Conservation (phyloP, 140 eudicot genomes). For the Anethum foeniculum region DNA sequence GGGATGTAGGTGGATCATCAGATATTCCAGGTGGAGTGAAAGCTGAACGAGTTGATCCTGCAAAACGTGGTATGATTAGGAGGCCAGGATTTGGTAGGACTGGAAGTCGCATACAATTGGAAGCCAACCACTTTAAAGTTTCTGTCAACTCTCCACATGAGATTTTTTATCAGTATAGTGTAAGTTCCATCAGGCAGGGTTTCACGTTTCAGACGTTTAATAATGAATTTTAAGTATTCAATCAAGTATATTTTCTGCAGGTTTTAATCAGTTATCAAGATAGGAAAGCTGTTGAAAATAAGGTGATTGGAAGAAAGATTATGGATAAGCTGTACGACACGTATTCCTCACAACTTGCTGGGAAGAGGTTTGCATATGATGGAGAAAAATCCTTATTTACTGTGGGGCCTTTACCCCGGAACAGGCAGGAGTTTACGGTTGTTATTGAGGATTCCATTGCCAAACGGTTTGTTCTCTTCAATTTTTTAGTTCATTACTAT, state of each 20-base stretch:
- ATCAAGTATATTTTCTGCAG: conserved; percentile 26
- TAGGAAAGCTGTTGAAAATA: conserved; percentile 37
- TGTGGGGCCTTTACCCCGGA: conserved; percentile 62
- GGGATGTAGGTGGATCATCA: conserved; percentile 7
- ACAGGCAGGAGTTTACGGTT: conserved; percentile 57
- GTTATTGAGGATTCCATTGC: conserved; percentile 63
- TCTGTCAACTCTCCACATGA: conserved; percentile 15
- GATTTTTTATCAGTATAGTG: conserved; percentile 69
- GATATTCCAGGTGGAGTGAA: conserved; percentile 22
- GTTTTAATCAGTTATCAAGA: conserved; percentile 64
- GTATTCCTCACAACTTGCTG: conserved; percentile 61
- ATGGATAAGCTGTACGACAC: conserved; percentile 50
- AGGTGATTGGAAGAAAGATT: conserved; percentile 56
- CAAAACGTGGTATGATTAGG: conserved; percentile 36
- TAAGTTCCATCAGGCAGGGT: conserved; percentile 22
- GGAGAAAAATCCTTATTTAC: conserved; percentile 74
- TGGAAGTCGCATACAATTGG: conserved; percentile 43
- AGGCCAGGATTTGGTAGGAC: conserved; percentile 70
- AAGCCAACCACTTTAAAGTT: background rate
- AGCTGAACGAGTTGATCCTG: conserved; percentile 28
- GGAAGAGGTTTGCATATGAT: conserved; percentile 71
- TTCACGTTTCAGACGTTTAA: background rate
- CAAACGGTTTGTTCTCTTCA: conserved; percentile 34
- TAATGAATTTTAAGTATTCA: background rate
- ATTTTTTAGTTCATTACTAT: conserved; percentile 2